Evolutionary conservation across 176 grass and related monocot genomes (phyloP), one percentile per base, ranked within the genome.

Genomic region (Bolboschoenus planiculmis): DNA sequence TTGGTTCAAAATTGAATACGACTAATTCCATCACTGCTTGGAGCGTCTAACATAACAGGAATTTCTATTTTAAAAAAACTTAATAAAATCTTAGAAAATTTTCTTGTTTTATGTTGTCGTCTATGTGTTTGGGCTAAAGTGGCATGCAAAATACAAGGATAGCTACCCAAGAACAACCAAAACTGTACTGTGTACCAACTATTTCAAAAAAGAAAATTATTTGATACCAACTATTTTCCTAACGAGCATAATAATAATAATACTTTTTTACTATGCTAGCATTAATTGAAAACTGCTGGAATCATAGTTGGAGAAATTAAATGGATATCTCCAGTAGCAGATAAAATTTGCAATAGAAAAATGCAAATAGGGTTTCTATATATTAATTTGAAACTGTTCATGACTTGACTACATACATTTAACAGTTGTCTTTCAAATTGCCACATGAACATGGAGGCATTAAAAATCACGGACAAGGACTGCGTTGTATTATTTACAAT

Each of bases 361-460:
- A 71, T 43, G 43, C 1, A 72, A 24, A 72, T 10, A 24, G 67
- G 70, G 40, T 50, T 37, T 75, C 11, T 46, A 42, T 29, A 75
- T 3, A 76, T 51, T 76, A 31, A 76, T 31, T 76, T 76, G 72
- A 4, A 24, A 76, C 24, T 33, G 44, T 51, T 31, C 7, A 76
- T 48, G 26, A 51, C 71, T 76, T 51, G 37, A 76, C 46, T 51
- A 76, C 44, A 3, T 51, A 33, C 72, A 51, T 75, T 27, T 70
- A 75, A 26, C 21, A 50, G 71, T 50, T 29, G 43, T 50, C 71
- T 75, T 75, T 42, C 71, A 75, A 75, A 50, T 75, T 75, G 71
- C 20, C 23, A 50, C 14, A 75, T 75, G 71, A 75, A 75, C 71
- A 75, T 48, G 72, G 72, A 51, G 44, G 72, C 72, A 76, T 76